phyloP scores from a whole-genome alignment of 371 early-diverging fungal genomes.

The Mortierella sp. region DNA sequence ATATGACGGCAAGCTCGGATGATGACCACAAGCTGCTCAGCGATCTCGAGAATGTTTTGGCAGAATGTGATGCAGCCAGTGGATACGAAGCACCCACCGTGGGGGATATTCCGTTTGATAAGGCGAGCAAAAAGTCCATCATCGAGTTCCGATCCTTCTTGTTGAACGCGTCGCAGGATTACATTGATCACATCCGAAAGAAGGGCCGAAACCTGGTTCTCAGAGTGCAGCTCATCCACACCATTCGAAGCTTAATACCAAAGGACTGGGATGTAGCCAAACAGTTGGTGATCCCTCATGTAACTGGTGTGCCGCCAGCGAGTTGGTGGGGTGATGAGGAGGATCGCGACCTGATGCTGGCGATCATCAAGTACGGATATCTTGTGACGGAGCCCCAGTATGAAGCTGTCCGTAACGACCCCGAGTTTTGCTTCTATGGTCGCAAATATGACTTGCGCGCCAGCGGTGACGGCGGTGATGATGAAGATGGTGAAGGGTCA shows the following conservation, averaged over 20 bases:
- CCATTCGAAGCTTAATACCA: constrained; percentile 73
- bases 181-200: constrained; percentile 77
- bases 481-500: constrained; percentile 55
- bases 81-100: constrained; percentile 42
- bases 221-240: constrained; percentile 79
- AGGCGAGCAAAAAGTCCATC: constrained; percentile 70
- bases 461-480: constrained; percentile 34
- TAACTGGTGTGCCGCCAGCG: constrained; percentile 64
- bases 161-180: constrained; percentile 74
- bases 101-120: constrained; percentile 66
- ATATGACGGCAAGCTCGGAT: constrained; percentile 25
- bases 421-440: constrained; percentile 76
- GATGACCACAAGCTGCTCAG: constrained; percentile 36
- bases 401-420: constrained; percentile 72
- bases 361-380: constrained; percentile 86
- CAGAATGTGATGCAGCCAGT: constrained; percentile 54
- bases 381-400: constrained; percentile 68
- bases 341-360: constrained; percentile 83
- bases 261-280: constrained; percentile 65
- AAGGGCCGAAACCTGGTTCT: constrained; percentile 78
- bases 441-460: constrained; percentile 59
- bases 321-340: constrained; percentile 86
- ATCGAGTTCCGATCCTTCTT: constrained; percentile 76
- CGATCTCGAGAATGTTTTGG: constrained; percentile 43
- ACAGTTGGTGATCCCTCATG: constrained; percentile 64